phyloP scores from a whole-genome alignment of 208 protist species.

The Trypanosomatidae sp. region DNA sequence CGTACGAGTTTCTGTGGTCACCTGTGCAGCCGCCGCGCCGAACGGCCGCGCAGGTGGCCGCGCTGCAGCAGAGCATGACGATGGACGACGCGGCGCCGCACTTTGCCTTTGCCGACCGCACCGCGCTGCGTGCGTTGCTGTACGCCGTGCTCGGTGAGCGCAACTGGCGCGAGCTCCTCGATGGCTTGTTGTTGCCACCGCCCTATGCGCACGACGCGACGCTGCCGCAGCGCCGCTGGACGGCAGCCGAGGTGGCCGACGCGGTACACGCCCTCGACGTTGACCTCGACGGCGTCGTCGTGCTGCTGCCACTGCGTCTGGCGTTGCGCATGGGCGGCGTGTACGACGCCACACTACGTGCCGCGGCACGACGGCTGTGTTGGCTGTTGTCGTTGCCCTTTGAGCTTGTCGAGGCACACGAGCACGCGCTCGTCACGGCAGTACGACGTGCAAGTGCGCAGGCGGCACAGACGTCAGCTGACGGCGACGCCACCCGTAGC shows the following conservation, averaged over 20 bases:
- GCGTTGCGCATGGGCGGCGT: conserved; percentile 19
- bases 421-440: too few species aligned
- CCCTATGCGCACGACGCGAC: conserved; percentile 14
- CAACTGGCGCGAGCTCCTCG: conserved; percentile 32
- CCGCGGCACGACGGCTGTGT: conserved; percentile 41
- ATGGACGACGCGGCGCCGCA: too few species aligned
- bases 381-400: conserved; percentile 53
- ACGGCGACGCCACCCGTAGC: too few species aligned
- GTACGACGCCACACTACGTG: conserved; percentile 65
- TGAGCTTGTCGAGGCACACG: conserved; percentile 33
- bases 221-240: conserved; percentile 21
- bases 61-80: background rate
- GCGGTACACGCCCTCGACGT: conserved; percentile 22
- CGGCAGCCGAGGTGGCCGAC: conserved; percentile 15
- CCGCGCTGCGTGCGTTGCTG: conserved; percentile 39
- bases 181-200: conserved; percentile 52
- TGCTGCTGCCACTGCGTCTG: conserved; percentile 54
- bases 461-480: too few species aligned
- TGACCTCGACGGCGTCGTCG: conserved; percentile 28
- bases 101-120: conserved; percentile 40
- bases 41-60: conserved; percentile 12
- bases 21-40: conserved; percentile 20
- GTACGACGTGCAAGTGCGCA: too few species aligned
- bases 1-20: conserved; percentile 49
- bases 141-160: conserved; percentile 34